Evolutionary conservation across 2,329 filamentous ascomycete species (phyloP).

Genomic region (Madurella mycetomatis): DNA sequence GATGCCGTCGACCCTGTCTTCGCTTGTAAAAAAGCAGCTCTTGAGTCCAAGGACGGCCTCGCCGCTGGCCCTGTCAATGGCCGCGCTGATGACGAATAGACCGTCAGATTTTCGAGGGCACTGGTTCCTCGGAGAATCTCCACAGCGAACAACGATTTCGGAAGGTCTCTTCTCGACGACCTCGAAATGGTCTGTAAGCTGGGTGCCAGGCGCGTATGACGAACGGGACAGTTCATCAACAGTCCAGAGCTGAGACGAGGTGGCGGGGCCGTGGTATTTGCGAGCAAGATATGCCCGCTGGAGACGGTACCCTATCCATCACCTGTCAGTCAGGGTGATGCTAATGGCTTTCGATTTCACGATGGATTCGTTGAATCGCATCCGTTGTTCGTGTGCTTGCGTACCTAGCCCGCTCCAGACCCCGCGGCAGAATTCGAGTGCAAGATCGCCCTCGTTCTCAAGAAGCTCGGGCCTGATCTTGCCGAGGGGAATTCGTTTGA

Average conservation of each 20-base stretch:
- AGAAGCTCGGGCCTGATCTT: conserved; percentile 63
- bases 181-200: conserved; percentile 68
- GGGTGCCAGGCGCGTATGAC: conserved; percentile 58
- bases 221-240: conserved; percentile 49
- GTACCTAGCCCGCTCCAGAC: conserved; percentile 62
- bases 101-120: conserved; percentile 58
- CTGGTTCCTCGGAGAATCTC: conserved; percentile 57
- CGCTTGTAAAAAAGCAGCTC: conserved; percentile 55
- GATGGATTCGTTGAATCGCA: not conserved
- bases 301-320: conserved; percentile 47
- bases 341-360: no score
- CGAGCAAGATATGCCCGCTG: conserved; percentile 56
- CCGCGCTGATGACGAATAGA: conserved; percentile 60
- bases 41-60: conserved; percentile 63
- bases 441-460: conserved; percentile 53
- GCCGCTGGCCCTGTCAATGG: conserved; percentile 53
- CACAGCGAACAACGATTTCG: conserved; percentile 60
- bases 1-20: conserved; percentile 32
- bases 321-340: not conserved
- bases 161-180: conserved; percentile 60
- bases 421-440: conserved; percentile 62
- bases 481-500: conserved; percentile 57
- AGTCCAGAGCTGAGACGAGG: conserved; percentile 58
- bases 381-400: not conserved
- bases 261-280: conserved; percentile 55